A percentile compares a stretch with the other conserved stretches of the same genome.
Evolutionary conservation across 2,329 filamentous ascomycete species (phyloP).

Genomic region (Cercospora nicotianae): DNA sequence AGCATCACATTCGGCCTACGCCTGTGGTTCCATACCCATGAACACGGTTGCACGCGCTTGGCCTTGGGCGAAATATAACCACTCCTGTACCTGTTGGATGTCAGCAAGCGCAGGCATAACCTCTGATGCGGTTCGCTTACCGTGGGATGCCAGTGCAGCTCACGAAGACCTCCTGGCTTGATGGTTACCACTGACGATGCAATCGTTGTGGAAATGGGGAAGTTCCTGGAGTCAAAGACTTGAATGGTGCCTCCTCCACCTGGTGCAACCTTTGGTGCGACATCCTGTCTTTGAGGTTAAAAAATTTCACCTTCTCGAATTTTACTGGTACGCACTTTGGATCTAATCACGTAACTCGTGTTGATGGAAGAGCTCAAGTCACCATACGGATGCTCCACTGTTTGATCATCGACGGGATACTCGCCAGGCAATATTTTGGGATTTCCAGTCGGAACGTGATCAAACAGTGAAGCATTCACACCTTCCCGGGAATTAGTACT

Average conservation of each 20-base stretch:
- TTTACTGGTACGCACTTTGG: not conserved
- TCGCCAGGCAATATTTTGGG: not conserved
- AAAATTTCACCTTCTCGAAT: not conserved
- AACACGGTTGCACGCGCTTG: not conserved
- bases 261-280: not conserved
- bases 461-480: not conserved
- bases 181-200: not conserved
- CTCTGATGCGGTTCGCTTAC: not conserved
- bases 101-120: not conserved
- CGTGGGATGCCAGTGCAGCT: not conserved
- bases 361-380: not conserved
- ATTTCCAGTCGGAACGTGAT: not conserved
- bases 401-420: not conserved
- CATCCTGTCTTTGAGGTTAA: not conserved
- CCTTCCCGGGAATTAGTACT: not conserved
- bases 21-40: not conserved
- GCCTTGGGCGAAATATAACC: not conserved
- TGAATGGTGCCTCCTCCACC: not conserved
- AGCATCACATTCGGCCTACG: not conserved
- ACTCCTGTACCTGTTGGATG: not conserved
- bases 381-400: not conserved
- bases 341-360: not conserved
- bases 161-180: not conserved
- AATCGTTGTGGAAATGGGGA: not conserved
- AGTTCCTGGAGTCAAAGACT: not conserved